Evolutionary conservation across 2,329 filamentous ascomycete species (phyloP), one percentile per base, ranked within the genome.

Genomic region (Trichophyton benhamiae): DNA sequence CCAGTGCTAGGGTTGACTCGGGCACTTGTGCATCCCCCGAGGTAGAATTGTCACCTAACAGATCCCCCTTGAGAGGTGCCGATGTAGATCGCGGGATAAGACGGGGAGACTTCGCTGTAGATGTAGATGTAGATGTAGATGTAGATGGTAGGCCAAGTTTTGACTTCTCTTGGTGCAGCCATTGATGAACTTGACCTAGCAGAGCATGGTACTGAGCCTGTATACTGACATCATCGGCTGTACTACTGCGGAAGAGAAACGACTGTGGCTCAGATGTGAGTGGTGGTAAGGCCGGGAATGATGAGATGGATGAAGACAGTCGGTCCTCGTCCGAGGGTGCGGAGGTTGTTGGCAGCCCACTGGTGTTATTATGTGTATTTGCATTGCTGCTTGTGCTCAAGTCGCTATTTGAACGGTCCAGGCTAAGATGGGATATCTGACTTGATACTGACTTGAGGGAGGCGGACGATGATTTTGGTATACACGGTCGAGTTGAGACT

Each of bases 101-200:
- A 13, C n/a, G 30, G 4, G 59, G 57, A 25, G 25, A 41, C 83
- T 49, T 57, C 59, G 42, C 27, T 7, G 17, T 20, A 25, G 30
- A 17, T 5, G 15, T 36, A 38, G 17, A 38, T 20, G 36, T 20
- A n/a, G 42, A 20, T 20, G 58, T 80, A 79, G 57, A 17, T 20
- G 58, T 80, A 79, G 57, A 17, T n/a, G 57, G 36, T 8, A 79
- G 74, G 44, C 81, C 80, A 67, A 84, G 84, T 72, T 87, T 88
- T 36, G 79, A 75, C 69, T 86, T 87, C 74, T 96, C 91, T 58
- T 86, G 83, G 67, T 91, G 84, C 44, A 96, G 77, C 92, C 92
- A 97, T 66, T 89, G 84, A 27, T 83, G 81, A 13, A 96, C 85
- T 70, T 95, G 89, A 20, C 85, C 80, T 30, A 94, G 75, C 6